Evolutionary conservation across 1,139 yeast species (phyloP), one percentile per base, ranked within the genome.

Genomic region (Wickerhamomyces sp.): DNA sequence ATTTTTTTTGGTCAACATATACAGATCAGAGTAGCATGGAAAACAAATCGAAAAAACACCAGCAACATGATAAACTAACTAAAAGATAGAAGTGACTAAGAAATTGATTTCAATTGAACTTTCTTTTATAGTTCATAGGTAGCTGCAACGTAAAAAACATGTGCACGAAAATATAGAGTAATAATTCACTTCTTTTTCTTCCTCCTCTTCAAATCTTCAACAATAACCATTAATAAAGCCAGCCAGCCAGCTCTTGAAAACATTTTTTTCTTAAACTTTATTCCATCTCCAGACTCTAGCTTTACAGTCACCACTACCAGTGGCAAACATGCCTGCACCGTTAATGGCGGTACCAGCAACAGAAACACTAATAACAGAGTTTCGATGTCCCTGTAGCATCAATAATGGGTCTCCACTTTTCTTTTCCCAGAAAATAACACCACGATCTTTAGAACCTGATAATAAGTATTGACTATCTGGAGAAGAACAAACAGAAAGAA

Each of bases 351-450:
- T 84, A 61, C 81, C 82, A 39, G 93, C 82, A 23, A 93, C 97
- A 39, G 96, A 93, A 37, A 93, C 98, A 44, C 95, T 84, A 55
- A 93, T 93, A 43, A 93, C 99, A 27, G 96, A 87, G 71, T 93
- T 93, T 65, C 95, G 83, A 68, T 93, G 99, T 34, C 99, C 98
- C 70, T 91, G 98, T 57, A 93, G 76, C 96, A 91, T 89, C 63
- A 93, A 76, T 66, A 90, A 81, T 50, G 96, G 96, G 67, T 89
- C 93, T 54, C 97, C 97, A 14, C 93, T 79, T 43, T 76, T 73
- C 59, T 93, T 94, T 64, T 93, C 97, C 99, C 99, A 93, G 73
- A 93, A 87, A 52, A 91, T 86, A 44, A 93, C 97, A 44, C 97
- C 96, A 61, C 98, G 84, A 69, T 93, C 99, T 68, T 93, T 93